Percentiles rank a stretch among this genome's conserved stretches.
phyloP scores from a whole-genome alignment of 345 rosid species.

The Dipteronia dyeriana region DNA sequence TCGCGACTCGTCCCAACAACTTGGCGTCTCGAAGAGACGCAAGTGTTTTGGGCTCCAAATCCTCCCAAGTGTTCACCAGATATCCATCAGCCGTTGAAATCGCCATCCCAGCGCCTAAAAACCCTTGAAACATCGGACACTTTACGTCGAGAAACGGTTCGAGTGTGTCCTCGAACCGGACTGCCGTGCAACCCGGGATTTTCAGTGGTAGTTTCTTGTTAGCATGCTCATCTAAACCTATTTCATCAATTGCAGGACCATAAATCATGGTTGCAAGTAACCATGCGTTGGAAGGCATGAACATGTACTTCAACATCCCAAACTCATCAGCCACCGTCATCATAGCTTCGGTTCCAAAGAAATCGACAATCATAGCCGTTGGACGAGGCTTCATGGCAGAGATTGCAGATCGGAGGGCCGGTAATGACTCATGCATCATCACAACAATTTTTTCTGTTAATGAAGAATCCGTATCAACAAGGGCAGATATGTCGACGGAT shows the following conservation, averaged over 20 bases:
- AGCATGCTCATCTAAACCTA: conserved; percentile 28
- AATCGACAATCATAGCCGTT: conserved; percentile 45
- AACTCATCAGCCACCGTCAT: conserved; percentile 45
- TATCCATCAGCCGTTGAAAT: conserved; percentile 52
- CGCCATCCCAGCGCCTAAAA: conserved; percentile 20
- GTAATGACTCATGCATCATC: conserved; percentile 23
- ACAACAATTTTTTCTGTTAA: not conserved
- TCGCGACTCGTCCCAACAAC: conserved; percentile 22
- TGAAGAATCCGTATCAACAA: conserved; percentile 1
- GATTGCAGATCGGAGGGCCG: conserved; percentile 24
- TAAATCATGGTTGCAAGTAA: conserved; percentile 45
- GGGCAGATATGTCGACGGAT: conserved; percentile 25
- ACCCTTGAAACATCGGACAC: conserved; percentile 19
- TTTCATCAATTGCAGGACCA: conserved; percentile 35
- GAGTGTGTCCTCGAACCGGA: conserved; percentile 44
- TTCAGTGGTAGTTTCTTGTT: conserved; percentile 24
- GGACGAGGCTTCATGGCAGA: conserved; percentile 25
- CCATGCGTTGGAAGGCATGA: conserved; percentile 47
- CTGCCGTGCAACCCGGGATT: conserved; percentile 58
- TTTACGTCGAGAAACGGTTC: conserved; percentile 33
- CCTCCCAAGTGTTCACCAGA: conserved; percentile 59
- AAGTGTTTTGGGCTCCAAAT: conserved; percentile 36
- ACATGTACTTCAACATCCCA: conserved; percentile 45
- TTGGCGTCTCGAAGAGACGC: conserved; percentile 18
- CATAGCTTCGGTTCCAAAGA: conserved; percentile 47